Base-by-base conservation (phyloP, 139 green algal genomes). In the Trebouxia sp. region DNA sequence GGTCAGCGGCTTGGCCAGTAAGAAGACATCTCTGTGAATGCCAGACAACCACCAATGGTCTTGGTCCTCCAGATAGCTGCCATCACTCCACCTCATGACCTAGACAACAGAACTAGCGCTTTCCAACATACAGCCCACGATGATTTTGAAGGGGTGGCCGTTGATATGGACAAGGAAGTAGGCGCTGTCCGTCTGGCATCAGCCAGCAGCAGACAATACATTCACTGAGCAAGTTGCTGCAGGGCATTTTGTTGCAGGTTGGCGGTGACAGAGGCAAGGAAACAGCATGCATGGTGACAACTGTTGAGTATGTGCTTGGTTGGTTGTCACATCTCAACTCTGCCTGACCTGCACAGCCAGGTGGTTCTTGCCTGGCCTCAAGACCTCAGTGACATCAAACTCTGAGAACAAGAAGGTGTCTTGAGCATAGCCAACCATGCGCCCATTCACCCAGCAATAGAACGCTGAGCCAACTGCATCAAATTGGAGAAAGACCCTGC, bases 11-110 rank as follows among this genome's bases (percentile, higher is more conserved):
- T 94, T 95, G 42, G 81, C 28, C 53, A 92, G 81, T 43, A 98
- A 78, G 9, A 84, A 85, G 11, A 98, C 95, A 56, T 94, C 88
- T 20, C 96, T 82, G 85, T 97, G 89, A 8, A 99, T 93, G 77
- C 96, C 96, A 32, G 83, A 93, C n/a, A 99, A 83, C 53, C 93
- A 94, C 97, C 97, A 99, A 83, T 98, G 96, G 85, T 99, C 97
- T 79, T 96, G 91, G 82, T 99, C 97, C 50, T 99, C 97, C 22
- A 99, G 83, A 86, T 99, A 99, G 41, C 90, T 97, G 6, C 94
- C 97, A 81, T 99, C 97, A 67, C 90, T 94, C 92, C 93, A 99
- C 22, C 94, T 90, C 83, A 97, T 86, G 3, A 97, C 94, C 90
- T 96, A 77, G 9, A 65, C 37, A 58, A 10, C 55, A 78, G n/a